These are phyloP conservation scores for Fagopyrum tataricum DNA, from an alignment of 148 eudicot genomes.

Conservation along the genomic window DNA sequence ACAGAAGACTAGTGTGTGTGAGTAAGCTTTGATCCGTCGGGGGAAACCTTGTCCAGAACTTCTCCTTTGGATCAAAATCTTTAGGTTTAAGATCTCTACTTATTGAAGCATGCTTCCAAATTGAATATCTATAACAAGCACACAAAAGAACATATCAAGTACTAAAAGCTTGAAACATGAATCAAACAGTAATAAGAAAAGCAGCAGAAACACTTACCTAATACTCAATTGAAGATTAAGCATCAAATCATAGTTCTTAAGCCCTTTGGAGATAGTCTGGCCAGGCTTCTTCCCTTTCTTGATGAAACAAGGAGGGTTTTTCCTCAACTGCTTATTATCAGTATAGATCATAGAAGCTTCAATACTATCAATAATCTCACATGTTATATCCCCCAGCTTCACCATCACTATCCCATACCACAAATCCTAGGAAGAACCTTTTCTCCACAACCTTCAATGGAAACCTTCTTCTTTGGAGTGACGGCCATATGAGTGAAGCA, in stretches of 20 bases:
- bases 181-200: neutral
- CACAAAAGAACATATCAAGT: neutral
- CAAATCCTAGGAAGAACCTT: conserved; percentile 18
- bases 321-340: conserved; percentile 19
- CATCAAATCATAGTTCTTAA: conserved; percentile 35
- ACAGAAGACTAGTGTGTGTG: conserved; percentile 81
- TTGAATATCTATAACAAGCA: conserved; percentile 46
- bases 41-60: conserved; percentile 95
- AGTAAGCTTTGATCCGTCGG: conserved; percentile 81
- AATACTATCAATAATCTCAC: conserved; percentile 50
- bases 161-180: neutral
- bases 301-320: conserved; percentile 49
- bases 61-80: conserved; percentile 89
- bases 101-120: conserved; percentile 73
- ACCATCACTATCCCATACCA: conserved; percentile 21
- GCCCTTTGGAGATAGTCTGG: conserved; percentile 67
- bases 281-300: conserved; percentile 82
- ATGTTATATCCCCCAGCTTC: conserved; percentile 38
- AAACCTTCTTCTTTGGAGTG: conserved; percentile 33
- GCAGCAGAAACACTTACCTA: conserved; percentile 30
- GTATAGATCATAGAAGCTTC: conserved; percentile 17
- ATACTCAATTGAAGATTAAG: conserved; percentile 82
- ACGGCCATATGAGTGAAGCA: too few relatives aligned
- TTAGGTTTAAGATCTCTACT: conserved; percentile 47
- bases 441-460: conserved; percentile 38